Base-by-base conservation (phyloP, 176 grass and related monocot species). In the Phyllostachys edulis region DNA sequence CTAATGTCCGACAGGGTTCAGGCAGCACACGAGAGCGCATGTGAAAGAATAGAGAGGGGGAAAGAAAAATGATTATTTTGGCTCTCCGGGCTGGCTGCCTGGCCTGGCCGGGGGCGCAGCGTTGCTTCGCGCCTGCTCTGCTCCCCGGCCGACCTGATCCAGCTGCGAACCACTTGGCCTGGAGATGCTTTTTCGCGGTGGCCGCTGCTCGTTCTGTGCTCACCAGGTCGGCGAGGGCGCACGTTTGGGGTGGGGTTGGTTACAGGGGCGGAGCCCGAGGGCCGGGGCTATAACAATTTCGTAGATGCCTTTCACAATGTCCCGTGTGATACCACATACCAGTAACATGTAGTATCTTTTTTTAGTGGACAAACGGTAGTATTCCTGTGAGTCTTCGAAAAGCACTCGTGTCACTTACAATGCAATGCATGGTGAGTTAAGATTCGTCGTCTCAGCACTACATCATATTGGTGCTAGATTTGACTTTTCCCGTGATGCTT, bases 1-100 rank as follows among this genome's bases (percentile, higher is more conserved):
- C 64, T 71, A 70, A 78, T 81, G 79, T 73, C 84, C 88, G 84
- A 90, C 88, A 86, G 79, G 79, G 84, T 66, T 90, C 88, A 86
- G 79, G 59, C 79, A 84, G 84, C 84, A 50, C 88, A 61, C 88
- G 88, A 90, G 88, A 82, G 47, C 47, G 73, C 88, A 86, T 83
- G 88, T 86, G 88, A 15, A 82, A 21, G 71, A 71, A 60, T 29
- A 55, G 32, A 10, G 20, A 6, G 4, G 26, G 41, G 2, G 42
- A 9, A 10, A 37, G 26, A 41, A 50, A 56, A 21, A 21, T 65
- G 56, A 82, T 78, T 72, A 72, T 78, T 77, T 78, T 12, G 71
- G 88, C 56, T 81, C 81, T 81, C 51, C 21, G 45, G 85, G 55
- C 66, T 46, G 16, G 81, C 68, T n/a, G n/a, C n/a, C n/a, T 15